Evolutionary conservation across 805 yeast genomes (phyloP).

Genomic region (Ogataea salicorniae): DNA sequence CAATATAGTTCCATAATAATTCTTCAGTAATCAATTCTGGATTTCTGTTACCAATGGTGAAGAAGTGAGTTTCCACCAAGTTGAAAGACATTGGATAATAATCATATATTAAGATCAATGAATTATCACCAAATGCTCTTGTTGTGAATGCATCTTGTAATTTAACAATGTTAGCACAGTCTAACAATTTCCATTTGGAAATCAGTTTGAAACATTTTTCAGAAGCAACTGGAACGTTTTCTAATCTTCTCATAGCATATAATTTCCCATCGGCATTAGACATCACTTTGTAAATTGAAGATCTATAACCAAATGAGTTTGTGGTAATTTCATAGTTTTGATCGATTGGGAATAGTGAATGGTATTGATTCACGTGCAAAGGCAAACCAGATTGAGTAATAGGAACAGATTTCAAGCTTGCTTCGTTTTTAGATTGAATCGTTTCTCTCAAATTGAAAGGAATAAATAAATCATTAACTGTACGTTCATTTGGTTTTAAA

Average conservation of each 20-base stretch:
- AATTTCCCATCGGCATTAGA: conserved; percentile 74
- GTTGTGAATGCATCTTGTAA: conserved; percentile 82
- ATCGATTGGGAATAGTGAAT: conserved; percentile 81
- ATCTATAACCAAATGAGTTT: conserved; percentile 46
- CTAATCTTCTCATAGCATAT: conserved; percentile 72
- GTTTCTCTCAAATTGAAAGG: conserved; percentile 67
- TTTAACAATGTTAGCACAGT: conserved; percentile 55
- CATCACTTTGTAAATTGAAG: conserved; percentile 71
- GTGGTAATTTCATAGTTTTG: conserved; percentile 34
- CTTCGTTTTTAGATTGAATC: conserved; percentile 71
- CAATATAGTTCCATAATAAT: conserved; percentile 67
- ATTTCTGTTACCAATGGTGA: conserved; percentile 33
- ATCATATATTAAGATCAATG: conserved; percentile 76
- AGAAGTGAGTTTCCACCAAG: conserved; percentile 60
- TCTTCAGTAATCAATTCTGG: conserved; percentile 57
- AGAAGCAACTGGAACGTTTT: conserved; percentile 47
- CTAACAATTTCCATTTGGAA: conserved; percentile 60
- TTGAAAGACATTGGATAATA: conserved; percentile 76
- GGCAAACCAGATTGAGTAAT: conserved; percentile 53
- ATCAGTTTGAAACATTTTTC: conserved; percentile 58
- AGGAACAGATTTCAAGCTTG: conserved; percentile 60
- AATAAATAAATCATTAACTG: conserved; percentile 64
- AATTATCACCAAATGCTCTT: conserved; percentile 75
- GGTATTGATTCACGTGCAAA: conserved; percentile 74
- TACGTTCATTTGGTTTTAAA: conserved; percentile 66